Base-by-base conservation (phyloP, 345 rosid genomes). In the Ceriops decandra region DNA sequence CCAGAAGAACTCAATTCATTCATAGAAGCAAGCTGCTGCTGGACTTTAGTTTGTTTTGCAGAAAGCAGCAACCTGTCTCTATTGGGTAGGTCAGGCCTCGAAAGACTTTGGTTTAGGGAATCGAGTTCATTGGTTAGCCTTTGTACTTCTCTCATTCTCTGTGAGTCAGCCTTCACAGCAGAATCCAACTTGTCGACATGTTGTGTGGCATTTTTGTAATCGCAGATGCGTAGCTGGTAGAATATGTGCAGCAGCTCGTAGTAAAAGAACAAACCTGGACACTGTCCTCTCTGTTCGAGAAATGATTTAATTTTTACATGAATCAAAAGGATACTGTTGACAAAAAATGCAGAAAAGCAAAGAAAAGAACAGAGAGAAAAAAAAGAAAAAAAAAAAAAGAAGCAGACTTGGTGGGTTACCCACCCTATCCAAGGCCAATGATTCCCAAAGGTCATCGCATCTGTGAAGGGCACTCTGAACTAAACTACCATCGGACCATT, bases 141-240 rank as follows among this genome's bases (percentile, higher is more conserved):
- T 73, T 83, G 84, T 46, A 68, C 61, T 73, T 82, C 88, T 62
- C 79, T 74, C 74, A 67, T 73, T 64, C 81, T 85, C 70, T 88
- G 85, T 1, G 75, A 64, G 73, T 91, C 96, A 70, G 83, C 91
- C 84, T 86, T 95, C 88, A 90, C 82, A 65, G 90, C 95, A 68
- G 84, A 84, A 85, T 95, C 99, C 82, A 95, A 83, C 64, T 75
- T 91, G 69, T 95, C 96, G 1, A 91, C 89, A 28, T 91, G 99
- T 70, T 87, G 86, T 53, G 86, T 79, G 62, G 90, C 96, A 79
- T 86, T 88, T 87, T 95, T 95, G 87, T 83, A 95, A 82, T 95
- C 98, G 42, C 95, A 90, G 42, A 83, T 78, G 56, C 85, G 90
- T 63, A 95, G 93, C 53, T 85, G 87, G 63, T 90, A 95, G 84